Conservation (phyloP, 2,329 filamentous ascomycete species). For the Cordyceps cateniannulata region DNA sequence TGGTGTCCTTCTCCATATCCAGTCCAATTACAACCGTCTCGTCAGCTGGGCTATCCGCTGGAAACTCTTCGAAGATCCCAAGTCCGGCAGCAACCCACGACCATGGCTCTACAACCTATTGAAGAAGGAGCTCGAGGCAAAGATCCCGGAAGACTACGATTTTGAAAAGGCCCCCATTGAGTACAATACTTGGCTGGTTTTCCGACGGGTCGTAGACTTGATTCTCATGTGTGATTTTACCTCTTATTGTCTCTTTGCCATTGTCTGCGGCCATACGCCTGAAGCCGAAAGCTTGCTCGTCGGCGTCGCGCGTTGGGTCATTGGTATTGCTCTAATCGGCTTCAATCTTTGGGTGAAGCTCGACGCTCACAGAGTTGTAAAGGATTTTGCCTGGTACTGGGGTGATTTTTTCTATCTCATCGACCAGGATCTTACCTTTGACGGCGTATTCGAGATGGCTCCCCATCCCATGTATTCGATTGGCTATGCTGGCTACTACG, state of each 20-base stretch:
- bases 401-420: conserved; percentile 99
- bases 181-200: conserved; percentile 98
- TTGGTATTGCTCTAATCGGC: conserved; percentile 70
- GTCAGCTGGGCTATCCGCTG: conserved; percentile 82
- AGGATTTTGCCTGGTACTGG: conserved; percentile 99
- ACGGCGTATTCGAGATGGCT: conserved; percentile 98
- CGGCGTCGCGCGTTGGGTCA: conserved; percentile 67
- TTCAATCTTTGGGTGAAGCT: conserved; percentile 99
- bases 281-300: conserved; percentile 63
- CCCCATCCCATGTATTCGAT: conserved; percentile 99
- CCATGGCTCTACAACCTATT: conserved; percentile 77
- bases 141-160: conserved; percentile 88
- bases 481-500: conserved; percentile 95
- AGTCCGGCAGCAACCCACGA: conserved; percentile 73
- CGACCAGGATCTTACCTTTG: conserved; percentile 95
- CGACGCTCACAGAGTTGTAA: conserved; percentile 94
- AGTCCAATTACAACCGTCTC: conserved; percentile 82
- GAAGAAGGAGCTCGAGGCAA: conserved; percentile 86
- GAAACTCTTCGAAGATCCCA: conserved; percentile 78
- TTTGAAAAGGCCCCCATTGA: conserved; percentile 91
- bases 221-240: conserved; percentile 99
- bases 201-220: conserved; percentile 89
- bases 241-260: conserved; percentile 92
- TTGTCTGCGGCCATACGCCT: conserved; percentile 76
- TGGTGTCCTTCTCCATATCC: conserved; percentile 77